Base-by-base conservation (phyloP, 2,329 filamentous ascomycete species). In the Paradendryphiella salina region DNA sequence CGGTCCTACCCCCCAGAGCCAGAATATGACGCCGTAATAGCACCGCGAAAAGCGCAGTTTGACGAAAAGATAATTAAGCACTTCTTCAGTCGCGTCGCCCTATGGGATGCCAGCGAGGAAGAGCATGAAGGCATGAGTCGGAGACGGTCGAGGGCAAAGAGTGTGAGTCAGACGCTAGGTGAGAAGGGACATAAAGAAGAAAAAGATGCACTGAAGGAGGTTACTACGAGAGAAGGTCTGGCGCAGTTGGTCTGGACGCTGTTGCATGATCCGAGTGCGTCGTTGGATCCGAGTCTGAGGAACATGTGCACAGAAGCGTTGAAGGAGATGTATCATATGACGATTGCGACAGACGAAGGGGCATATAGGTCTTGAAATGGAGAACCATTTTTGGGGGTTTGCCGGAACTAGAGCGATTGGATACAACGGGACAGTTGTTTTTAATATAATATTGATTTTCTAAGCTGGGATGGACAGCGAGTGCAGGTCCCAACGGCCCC, bases 231-330 rank as follows among this genome's bases (percentile, higher is more conserved):
- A 23, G 63, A 66, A 28, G 63, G 63, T 3, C 26, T 66, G 32
- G 63, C 63, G n/a, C 63, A 66, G 39, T 32, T 66, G 14, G 32
- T 66, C 11, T 65, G 53, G 59, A 65, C 61, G 23, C 46, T 66
- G 18, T 38, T 65, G 46, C 57, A 61, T 44, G 57, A 60, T 33
- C 26, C 35, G 8, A 50, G 42, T 13, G 15, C 39, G n/a, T 56
- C 51, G 14, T 28, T 56, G 34, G 51, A 42, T 7, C 52, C 59
- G 21, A 44, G 53, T 13, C 20, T 66, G 11, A 51, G 52, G 2
- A 44, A 38, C 7, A 49, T 55, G 43, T 62, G 56, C 29, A 63
- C 33, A 15, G 49, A 52, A 17, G 63, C 61, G 15, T 46, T 64
- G 15, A 62, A 57, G 51, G 52, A 51, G 21, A 60, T 46, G 58